phyloP scores from a whole-genome alignment of 2,329 filamentous ascomycete species.

The Raffaelea albimanens region DNA sequence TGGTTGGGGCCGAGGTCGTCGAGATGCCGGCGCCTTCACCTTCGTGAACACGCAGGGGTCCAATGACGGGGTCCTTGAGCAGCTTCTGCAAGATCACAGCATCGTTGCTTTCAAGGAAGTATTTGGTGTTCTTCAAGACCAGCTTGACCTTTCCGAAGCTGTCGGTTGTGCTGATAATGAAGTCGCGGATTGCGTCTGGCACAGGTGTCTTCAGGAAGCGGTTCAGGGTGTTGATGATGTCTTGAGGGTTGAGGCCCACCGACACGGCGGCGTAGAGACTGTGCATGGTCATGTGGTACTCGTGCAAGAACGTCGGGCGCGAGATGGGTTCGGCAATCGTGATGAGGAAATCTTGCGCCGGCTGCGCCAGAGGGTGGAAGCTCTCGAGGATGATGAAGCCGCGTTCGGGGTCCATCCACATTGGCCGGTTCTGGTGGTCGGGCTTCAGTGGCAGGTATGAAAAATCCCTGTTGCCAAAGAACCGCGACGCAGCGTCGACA shows the following conservation, averaged over 20 bases:
- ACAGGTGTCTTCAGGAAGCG: conserved; percentile 82
- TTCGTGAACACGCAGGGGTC: conserved; percentile 61
- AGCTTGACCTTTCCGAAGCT: conserved; percentile 95
- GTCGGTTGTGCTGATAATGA: conserved; percentile 70
- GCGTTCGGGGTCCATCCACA: conserved; percentile 86
- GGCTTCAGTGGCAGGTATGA: conserved; percentile 74
- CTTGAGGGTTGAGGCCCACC: conserved; percentile 78
- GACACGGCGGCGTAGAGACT: conserved; percentile 93
- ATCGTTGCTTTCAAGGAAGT: conserved; percentile 88
- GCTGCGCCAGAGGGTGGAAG: conserved; percentile 77
- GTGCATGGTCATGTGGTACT: conserved; percentile 85
- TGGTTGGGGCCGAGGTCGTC: conserved; percentile 73
- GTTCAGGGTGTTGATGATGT: conserved; percentile 85
- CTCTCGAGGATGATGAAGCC: conserved; percentile 89
- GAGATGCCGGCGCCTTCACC: conserved; percentile 51
- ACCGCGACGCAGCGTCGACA: conserved; percentile 20
- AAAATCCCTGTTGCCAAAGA: conserved; percentile 50
- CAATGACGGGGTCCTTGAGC: conserved; percentile 76
- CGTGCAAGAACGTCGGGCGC: conserved; percentile 81
- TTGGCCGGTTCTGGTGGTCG: conserved; percentile 79
- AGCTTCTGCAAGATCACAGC: conserved; percentile 76
- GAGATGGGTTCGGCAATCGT: conserved; percentile 92
- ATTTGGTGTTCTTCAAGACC: conserved; percentile 88
- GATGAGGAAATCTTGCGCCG: conserved; percentile 89
- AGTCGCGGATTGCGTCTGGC: conserved; percentile 69